Base-by-base conservation (phyloP, 2,329 filamentous ascomycete genomes). In the Aureobasidium namibiae region DNA sequence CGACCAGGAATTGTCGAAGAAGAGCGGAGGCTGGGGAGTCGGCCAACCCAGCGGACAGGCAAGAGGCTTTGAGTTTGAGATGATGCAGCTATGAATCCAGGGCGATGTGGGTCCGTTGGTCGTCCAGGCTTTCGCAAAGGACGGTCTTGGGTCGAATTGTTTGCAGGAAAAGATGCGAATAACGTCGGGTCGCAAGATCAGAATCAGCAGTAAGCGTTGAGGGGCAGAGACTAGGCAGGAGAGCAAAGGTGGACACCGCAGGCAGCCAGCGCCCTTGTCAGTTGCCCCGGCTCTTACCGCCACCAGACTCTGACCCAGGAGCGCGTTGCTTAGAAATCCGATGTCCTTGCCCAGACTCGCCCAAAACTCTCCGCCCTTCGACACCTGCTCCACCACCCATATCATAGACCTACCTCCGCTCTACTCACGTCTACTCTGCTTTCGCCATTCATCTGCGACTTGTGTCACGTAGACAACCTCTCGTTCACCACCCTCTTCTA, bases 311-410 rank as follows among this genome's bases (percentile, higher is more conserved):
- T 16, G 29, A 31, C 36, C 10, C 7, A 31, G n/a, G n/a, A n/a
- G n/a, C n/a, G n/a, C n/a, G 52, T 18, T 56, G 52, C 52, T 56
- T 56, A 56, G 52, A 56, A 56, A 56, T 56, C 52, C 39, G n/a
- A 45, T 24, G n/a, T n/a, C 39, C 36, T 23, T 18, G 29, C 39
- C 39, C 39, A 56, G 39, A 56, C 26, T 34, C 41, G 14, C 14
- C 45, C 18, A 31, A 46, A 46, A n/a, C 42, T 26, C 13, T 2
- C 24, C 23, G 13, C n/a, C 42, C 42, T 10, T 10, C 42, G 42
- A 45, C 42, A 26, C 24, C 14, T 9, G 26, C 9, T 29, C 4
- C 14, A 9, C n/a, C 6, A 45, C n/a, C 8, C 39, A 23, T 33
- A 10, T 31, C 26, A 23, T 16, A 7, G 38, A 24, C 26, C 26